These are phyloP conservation scores for Periconia sp. DNA, from an alignment of 2,329 filamentous ascomycete species.

Conservation along the genomic window DNA sequence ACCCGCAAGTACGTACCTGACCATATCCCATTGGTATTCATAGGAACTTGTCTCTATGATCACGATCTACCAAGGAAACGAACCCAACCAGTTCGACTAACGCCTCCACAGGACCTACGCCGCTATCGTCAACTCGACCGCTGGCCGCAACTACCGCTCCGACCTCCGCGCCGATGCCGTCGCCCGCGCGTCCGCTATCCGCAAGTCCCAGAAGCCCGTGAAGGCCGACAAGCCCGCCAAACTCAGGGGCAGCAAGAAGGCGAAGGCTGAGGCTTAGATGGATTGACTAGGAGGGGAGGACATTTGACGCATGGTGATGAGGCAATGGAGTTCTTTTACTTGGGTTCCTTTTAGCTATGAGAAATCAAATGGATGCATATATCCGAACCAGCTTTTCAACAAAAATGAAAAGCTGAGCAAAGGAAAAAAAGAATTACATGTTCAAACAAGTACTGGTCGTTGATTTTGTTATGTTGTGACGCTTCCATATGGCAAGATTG, in stretches of 20 bases:
- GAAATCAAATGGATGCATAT: not conserved
- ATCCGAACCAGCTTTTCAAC: not conserved
- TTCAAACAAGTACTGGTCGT: too few relatives aligned
- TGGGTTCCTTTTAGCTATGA: slow-evolving; percentile 10
- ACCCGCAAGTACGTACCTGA: slow-evolving; percentile 71
- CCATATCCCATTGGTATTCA: not conserved
- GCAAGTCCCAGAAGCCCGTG: slow-evolving; percentile 73
- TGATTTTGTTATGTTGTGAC: too few relatives aligned
- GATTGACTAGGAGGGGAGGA: not conserved
- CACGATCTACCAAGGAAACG: not conserved
- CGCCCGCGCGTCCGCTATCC: slow-evolving; percentile 83
- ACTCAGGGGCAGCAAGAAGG: slow-evolving; percentile 77
- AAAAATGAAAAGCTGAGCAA: not conserved
- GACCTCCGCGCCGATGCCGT: slow-evolving; percentile 66
- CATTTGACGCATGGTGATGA: slow-evolving; percentile 1
- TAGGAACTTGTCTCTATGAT: not conserved
- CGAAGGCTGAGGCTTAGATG: slow-evolving; percentile 52
- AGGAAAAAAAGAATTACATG: too few relatives aligned
- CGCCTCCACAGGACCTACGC: slow-evolving; percentile 71
- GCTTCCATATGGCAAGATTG: too few relatives aligned
- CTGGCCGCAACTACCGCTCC: slow-evolving; percentile 78
- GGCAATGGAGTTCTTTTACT: slow-evolving; percentile 10
- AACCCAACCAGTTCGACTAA: not conserved
- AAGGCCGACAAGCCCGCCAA: slow-evolving; percentile 76
- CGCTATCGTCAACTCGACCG: slow-evolving; percentile 77